Evolutionary conservation across 352 stramenopile species (phyloP).

Genomic region (Plasmopara halstedii): DNA sequence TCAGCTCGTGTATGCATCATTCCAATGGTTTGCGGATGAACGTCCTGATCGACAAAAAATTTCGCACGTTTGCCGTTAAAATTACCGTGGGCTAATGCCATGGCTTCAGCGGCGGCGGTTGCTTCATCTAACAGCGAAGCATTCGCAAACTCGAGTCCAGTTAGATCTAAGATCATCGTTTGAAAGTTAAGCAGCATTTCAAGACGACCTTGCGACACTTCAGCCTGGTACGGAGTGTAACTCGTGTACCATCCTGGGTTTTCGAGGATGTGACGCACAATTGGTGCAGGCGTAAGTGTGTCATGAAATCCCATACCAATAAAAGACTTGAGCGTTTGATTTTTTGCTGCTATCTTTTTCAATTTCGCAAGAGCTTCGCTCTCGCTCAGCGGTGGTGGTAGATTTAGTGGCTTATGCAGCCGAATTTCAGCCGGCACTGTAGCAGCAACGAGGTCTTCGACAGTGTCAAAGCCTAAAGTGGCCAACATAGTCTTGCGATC

Average conservation of each 20-base stretch:
- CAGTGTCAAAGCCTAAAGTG: constrained; percentile 86
- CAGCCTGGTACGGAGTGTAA: constrained; percentile 98
- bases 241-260: constrained; percentile 99
- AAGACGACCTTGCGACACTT: constrained; percentile 98
- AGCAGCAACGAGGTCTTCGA: constrained; percentile 92
- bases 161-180: constrained; percentile 96
- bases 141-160: constrained; percentile 95
- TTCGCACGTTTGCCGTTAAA: constrained; percentile 91
- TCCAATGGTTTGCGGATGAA: constrained; percentile 88
- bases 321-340: constrained; percentile 93
- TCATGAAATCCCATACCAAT: constrained; percentile 99
- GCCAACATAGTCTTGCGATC: constrained; percentile 91
- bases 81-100: constrained; percentile 93
- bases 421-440: constrained; percentile 94
- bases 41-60: constrained; percentile 95
- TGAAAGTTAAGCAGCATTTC: constrained; percentile 99
- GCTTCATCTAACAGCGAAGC: constrained; percentile 97
- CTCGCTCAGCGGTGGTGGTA: constrained; percentile 84
- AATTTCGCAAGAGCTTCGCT: constrained; percentile 90
- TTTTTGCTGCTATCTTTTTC: constrained; percentile 90
- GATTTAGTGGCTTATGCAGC: constrained; percentile 40
- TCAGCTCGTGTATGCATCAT: constrained; percentile 91
- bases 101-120: constrained; percentile 97
- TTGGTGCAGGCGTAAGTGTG: constrained; percentile 92
- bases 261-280: constrained; percentile 96